Conservation (phyloP, 495 filamentous ascomycete genomes). For the Aspergillus indologenus region DNA sequence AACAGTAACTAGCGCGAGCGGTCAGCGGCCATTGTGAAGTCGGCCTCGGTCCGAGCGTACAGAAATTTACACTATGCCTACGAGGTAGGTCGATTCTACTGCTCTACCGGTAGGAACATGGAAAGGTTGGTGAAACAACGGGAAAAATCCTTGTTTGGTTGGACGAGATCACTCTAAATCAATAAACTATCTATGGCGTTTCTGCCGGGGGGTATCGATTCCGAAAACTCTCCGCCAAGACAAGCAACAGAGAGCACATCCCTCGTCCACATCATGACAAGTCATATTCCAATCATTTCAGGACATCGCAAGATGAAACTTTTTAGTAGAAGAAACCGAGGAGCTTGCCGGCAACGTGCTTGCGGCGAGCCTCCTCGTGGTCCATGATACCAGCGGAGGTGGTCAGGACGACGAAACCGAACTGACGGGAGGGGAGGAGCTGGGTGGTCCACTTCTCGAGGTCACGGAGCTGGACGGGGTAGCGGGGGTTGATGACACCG, state of each 20-base stretch:
- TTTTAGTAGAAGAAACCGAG: constrained; percentile 94
- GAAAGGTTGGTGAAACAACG: neutral
- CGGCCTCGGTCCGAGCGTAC: neutral
- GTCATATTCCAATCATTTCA: constrained; percentile 25
- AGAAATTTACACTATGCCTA: neutral
- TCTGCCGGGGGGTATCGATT: constrained; percentile 23
- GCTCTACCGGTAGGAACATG: neutral
- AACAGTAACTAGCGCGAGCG: neutral
- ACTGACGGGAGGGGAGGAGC: constrained; percentile 97
- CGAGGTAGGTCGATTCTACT: neutral
- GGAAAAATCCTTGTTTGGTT: neutral
- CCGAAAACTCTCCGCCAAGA: constrained; percentile 19
- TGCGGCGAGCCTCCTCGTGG: constrained; percentile 97
- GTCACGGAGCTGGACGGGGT: constrained; percentile 95
- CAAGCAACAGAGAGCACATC: constrained; percentile 31
- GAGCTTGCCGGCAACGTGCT: constrained; percentile 96
- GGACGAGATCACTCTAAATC: constrained; percentile 22
- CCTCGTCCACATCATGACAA: constrained; percentile 19
- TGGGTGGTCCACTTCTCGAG: constrained; percentile 99
- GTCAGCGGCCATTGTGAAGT: neutral
- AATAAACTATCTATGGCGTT: constrained; percentile 16
- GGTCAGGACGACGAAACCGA: constrained; percentile 98
- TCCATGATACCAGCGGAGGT: constrained; percentile 99
- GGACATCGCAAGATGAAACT: constrained; percentile 23
- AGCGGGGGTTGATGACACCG: constrained; percentile 96